Evolutionary conservation across 352 stramenopile genomes (phyloP), one percentile per base, ranked within the genome.

Genomic region (Phytophthora pluvialis): DNA sequence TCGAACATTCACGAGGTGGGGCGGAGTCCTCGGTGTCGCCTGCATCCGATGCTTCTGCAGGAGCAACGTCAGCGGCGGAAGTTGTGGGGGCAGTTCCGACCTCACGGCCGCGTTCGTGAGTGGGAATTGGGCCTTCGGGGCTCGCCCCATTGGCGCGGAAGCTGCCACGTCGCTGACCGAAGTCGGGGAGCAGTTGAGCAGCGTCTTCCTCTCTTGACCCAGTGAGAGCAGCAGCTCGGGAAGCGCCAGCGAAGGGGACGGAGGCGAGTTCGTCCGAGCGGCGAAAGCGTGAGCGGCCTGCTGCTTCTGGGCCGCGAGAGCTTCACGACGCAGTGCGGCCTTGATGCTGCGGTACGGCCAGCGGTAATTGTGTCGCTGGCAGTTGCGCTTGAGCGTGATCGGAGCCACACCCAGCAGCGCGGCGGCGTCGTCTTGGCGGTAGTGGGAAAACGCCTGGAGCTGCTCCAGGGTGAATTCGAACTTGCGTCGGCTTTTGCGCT

Each of bases 361-460:
- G 1, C 67, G 68, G 42, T 89, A 78, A 25, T 78, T 54, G 12
- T 28, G 69, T 2, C 73, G 64, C 4, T 81, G 45, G 44, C 81
- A 90, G 44, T 76, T 88, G 51, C 79, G 81, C 72, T 89, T 89
- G 60, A 91, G 76, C 5, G 82, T 89, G 74, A 90, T 86, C 7
- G 79, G 60, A 4, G 81, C 63, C 13, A 89, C 73, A 1, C 60
- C 61, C 0, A 90, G 70, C 0, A 54, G n/a, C n/a, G n/a, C n/a
- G 15, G 81, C 81, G 3, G 81, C 81, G 60, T 88, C 64, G 16
- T 88, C 76, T 69, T 90, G 81, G 18, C 79, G 78, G 31, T 80
- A 58, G 53, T 77, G 45, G 12, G 74, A 74, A 57, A 78, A 82
- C 21, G 67, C 43, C 11, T 54, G 12, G 7, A 90, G 75, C 18